Conservation (phyloP, 306 rosid species). For the Inga leiocalycina region DNA sequence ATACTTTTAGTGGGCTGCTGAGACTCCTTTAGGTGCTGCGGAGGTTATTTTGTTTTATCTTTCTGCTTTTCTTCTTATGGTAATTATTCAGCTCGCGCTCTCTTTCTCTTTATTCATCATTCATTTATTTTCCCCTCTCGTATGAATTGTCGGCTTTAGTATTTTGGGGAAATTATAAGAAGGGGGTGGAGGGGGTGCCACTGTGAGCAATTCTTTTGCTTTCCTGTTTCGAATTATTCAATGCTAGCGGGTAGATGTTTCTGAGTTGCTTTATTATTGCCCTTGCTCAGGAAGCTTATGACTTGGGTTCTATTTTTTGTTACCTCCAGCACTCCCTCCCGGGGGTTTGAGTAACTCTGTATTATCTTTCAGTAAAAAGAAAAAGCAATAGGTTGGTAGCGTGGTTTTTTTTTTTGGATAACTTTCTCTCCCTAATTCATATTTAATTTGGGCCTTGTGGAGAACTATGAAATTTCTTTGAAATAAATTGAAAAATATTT, state of each 20-base stretch:
- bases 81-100: not conserved
- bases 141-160: not conserved
- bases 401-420: not conserved
- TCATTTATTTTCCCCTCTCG: not conserved
- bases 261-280: slow-evolving; percentile 30
- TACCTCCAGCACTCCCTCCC: not conserved
- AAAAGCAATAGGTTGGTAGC: not conserved
- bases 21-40: not conserved
- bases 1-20: not conserved
- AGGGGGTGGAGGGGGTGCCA: not conserved
- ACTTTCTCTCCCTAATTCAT: not conserved
- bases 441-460: not conserved
- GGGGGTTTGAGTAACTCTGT: not conserved
- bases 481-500: not conserved
- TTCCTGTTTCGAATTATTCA: slow-evolving; percentile 19
- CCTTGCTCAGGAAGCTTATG: not conserved
- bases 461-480: slow-evolving; percentile 2
- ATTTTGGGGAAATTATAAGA: not conserved
- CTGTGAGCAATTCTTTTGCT: not conserved
- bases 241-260: not conserved
- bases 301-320: not conserved
- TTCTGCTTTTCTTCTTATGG: not conserved
- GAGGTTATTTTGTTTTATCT: not conserved
- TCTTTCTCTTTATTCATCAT: not conserved
- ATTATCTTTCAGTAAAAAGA: too few species aligned